These are phyloP conservation scores for Amborella trichopoda DNA, from an alignment of 164 flowering plant genomes.

Conservation along the genomic window DNA sequence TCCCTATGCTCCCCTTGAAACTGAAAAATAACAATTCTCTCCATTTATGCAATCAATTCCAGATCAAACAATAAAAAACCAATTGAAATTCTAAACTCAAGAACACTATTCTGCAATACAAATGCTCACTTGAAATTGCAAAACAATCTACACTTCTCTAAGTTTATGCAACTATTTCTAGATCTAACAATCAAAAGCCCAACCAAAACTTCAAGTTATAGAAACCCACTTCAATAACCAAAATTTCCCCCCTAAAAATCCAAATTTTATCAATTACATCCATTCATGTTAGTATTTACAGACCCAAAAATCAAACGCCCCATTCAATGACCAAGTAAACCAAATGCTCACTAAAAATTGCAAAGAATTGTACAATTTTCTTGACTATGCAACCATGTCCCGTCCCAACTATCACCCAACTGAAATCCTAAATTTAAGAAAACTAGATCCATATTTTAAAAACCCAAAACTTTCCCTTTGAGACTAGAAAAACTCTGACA, in stretches of 20 bases:
- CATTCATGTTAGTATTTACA: too few species aligned
- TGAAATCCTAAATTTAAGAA: too few species aligned
- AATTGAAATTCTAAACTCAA: background rate
- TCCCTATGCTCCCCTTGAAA: slow-evolving; percentile 94
- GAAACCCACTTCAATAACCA: background rate
- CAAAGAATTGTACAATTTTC: too few species aligned
- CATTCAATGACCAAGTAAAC: too few species aligned
- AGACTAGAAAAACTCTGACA: too few species aligned
- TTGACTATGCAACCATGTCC: too few species aligned
- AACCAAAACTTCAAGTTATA: background rate
- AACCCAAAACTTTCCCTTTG: too few species aligned
- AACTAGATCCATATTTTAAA: too few species aligned
- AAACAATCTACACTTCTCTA: background rate
- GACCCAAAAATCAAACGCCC: too few species aligned
- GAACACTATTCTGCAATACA: background rate
- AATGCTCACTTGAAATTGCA: background rate
- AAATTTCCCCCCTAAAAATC: background rate
- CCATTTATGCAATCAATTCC: background rate
- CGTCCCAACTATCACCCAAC: too few species aligned
- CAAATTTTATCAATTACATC: too few species aligned
- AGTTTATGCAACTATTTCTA: background rate
- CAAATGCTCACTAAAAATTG: too few species aligned
- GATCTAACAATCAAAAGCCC: background rate
- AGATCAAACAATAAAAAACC: background rate
- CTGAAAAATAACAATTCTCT: slow-evolving; percentile 21